phyloP scores from a whole-genome alignment of 345 rosid genomes.

The Theobroma cacao region DNA sequence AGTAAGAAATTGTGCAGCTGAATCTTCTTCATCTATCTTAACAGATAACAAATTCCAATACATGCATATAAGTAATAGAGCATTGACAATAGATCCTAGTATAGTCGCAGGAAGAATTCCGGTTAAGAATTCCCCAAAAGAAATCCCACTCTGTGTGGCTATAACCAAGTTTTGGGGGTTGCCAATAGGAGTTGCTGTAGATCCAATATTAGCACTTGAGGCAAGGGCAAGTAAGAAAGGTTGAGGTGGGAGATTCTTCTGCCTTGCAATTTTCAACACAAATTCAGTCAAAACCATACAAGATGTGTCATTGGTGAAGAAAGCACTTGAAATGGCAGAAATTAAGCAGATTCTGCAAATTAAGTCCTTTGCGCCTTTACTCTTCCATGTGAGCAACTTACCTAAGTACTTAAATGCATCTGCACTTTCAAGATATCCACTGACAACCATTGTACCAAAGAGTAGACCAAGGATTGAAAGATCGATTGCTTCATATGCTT shows the following conservation, averaged over 20 bases:
- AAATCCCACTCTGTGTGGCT: constrained; percentile 58
- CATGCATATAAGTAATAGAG: constrained; percentile 52
- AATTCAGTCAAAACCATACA: constrained; percentile 85
- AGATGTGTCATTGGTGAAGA: constrained; percentile 85
- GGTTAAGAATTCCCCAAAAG: constrained; percentile 55
- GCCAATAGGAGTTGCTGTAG: constrained; percentile 85
- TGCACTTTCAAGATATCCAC: constrained; percentile 79
- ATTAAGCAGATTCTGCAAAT: constrained; percentile 64
- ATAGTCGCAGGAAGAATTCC: constrained; percentile 72
- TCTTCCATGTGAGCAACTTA: constrained; percentile 63
- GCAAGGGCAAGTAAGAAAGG: constrained; percentile 84
- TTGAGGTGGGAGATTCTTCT: constrained; percentile 74
- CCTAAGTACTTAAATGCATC: constrained; percentile 76
- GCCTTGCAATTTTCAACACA: constrained; percentile 74
- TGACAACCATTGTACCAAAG: constrained; percentile 87
- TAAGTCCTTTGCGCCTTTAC: constrained; percentile 72
- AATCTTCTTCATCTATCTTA: constrained; percentile 54
- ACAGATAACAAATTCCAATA: constrained; percentile 60
- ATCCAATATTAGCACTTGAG: constrained; percentile 83
- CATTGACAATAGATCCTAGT: constrained; percentile 56
- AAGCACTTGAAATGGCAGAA: constrained; percentile 76
- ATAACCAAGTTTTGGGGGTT: constrained; percentile 90
- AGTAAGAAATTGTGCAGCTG: constrained; percentile 28
- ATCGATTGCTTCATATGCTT: constrained; percentile 78
- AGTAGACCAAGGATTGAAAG: constrained; percentile 82